These are phyloP conservation scores for Microdochium paspali DNA, from an alignment of 2,329 filamentous ascomycete genomes.

Conservation along the genomic window DNA sequence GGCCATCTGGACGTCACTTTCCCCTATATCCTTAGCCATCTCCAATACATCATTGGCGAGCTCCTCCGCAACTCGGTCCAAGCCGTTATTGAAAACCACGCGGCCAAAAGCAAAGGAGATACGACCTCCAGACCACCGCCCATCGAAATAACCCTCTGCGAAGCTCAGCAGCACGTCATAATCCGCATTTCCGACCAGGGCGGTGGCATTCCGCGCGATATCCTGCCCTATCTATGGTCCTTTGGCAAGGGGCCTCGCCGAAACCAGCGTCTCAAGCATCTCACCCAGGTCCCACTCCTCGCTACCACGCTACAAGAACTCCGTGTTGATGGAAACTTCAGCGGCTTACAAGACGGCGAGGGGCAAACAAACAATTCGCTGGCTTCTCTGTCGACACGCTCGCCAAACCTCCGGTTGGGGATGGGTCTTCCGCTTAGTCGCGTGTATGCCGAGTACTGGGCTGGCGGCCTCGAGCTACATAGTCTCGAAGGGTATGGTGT, in stretches of 20 bases:
- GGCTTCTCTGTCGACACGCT: slow-evolving; percentile 68
- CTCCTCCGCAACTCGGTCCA: slow-evolving; percentile 92
- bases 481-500: slow-evolving; percentile 93
- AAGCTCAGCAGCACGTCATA: slow-evolving; percentile 89
- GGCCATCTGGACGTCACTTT: slow-evolving; percentile 87
- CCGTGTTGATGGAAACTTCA: slow-evolving; percentile 30
- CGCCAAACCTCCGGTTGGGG: slow-evolving; percentile 78
- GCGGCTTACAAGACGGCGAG: slow-evolving; percentile 11
- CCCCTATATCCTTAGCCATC: slow-evolving; percentile 89
- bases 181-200: slow-evolving; percentile 94
- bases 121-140: slow-evolving; percentile 52
- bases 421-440: slow-evolving; percentile 91
- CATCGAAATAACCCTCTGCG: slow-evolving; percentile 90
- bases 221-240: slow-evolving; percentile 88
- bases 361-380: slow-evolving; percentile 41
- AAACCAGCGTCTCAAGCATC: slow-evolving; percentile 69
- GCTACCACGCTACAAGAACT: slow-evolving; percentile 90
- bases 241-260: slow-evolving; percentile 88
- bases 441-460: slow-evolving; percentile 98
- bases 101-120: slow-evolving; percentile 25
- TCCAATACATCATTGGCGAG: slow-evolving; percentile 96
- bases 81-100: slow-evolving; percentile 71
- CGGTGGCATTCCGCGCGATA: slow-evolving; percentile 78
- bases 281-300: slow-evolving; percentile 80
- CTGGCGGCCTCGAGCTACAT: slow-evolving; percentile 81